Conservation (phyloP, 2,329 filamentous ascomycete species). For the Botrytis byssoidea region DNA sequence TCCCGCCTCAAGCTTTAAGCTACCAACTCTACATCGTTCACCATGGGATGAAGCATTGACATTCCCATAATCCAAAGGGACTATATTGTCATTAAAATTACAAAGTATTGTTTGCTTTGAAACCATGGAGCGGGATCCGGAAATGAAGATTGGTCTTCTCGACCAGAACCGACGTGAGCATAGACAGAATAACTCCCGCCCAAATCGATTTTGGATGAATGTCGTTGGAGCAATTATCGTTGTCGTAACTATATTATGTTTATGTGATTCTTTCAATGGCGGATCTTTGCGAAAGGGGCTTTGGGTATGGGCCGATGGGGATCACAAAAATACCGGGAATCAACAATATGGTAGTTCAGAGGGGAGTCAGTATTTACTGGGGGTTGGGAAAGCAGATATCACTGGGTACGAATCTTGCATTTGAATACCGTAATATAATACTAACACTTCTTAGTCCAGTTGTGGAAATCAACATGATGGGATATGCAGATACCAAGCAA, state of each 20-base stretch:
- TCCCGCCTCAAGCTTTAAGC: background rate
- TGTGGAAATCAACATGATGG: conserved; percentile 87
- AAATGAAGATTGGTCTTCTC: conserved; percentile 17
- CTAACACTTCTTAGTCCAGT: conserved; percentile 58
- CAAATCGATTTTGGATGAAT: background rate
- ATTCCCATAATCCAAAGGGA: background rate
- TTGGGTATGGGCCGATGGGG: conserved; percentile 19
- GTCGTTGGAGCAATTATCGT: background rate
- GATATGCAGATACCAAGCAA: conserved; percentile 85
- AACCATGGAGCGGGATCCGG: conserved; percentile 3
- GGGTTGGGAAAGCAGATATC: conserved; percentile 70
- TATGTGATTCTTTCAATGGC: background rate
- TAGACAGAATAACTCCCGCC: background rate
- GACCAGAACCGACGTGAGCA: conserved; percentile 2
- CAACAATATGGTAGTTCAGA: conserved; percentile 22
- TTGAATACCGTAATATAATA: background rate
- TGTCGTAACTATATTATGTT: background rate
- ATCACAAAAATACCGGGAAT: background rate
- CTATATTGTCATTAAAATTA: background rate
- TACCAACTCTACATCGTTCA: conserved; percentile 7
- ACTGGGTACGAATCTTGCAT: conserved; percentile 53
- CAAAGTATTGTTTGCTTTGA: background rate
- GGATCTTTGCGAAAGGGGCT: conserved; percentile 5
- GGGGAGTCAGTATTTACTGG: conserved; percentile 55
- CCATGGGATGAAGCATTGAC: conserved; percentile 10